Evolutionary conservation across 179 eudicot genomes (phyloP).

Genomic region (Gypsophila paniculata): DNA sequence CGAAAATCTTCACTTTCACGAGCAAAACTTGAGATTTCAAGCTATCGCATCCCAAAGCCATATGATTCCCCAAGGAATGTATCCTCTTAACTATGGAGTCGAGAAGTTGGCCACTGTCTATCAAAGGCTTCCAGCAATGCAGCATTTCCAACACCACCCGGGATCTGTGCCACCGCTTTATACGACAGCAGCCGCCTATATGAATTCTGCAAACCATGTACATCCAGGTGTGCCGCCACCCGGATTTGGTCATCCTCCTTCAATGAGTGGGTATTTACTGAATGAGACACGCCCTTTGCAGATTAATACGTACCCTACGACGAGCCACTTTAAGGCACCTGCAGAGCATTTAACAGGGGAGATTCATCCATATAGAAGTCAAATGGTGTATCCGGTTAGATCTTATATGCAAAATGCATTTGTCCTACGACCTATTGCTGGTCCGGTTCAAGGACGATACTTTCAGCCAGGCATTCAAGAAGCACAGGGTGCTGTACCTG

Average conservation of each 20-base stretch:
- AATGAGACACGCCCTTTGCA: conserved; percentile 35
- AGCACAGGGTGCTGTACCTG: conserved; percentile 14
- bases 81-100: conserved; percentile 24
- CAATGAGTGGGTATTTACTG: conserved; percentile 45
- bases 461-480: conserved; percentile 33
- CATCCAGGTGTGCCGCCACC: conserved; percentile 44
- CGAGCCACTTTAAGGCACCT: conserved; percentile 40
- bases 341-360: conserved; percentile 33
- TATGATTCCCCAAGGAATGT: conserved; percentile 34
- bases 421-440: conserved; percentile 35
- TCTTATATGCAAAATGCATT: conserved; percentile 35
- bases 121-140: conserved; percentile 36
- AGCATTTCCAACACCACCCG: conserved; percentile 44
- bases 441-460: conserved; percentile 41
- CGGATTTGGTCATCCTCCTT: conserved; percentile 42
- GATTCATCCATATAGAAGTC: conserved; percentile 34
- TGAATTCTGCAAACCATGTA: conserved; percentile 47
- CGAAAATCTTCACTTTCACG: conserved; percentile 20
- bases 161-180: conserved; percentile 52
- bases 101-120: conserved; percentile 32
- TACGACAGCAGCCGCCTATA: conserved; percentile 49
- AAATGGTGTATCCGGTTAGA: conserved; percentile 34
- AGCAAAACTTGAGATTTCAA: conserved; percentile 29
- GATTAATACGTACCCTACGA: conserved; percentile 38
- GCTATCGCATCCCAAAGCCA: conserved; percentile 15